Percentiles rank a stretch among this genome's conserved stretches.
phyloP scores from a whole-genome alignment of 805 yeast species.

The Sugiyamaella marilandica region DNA sequence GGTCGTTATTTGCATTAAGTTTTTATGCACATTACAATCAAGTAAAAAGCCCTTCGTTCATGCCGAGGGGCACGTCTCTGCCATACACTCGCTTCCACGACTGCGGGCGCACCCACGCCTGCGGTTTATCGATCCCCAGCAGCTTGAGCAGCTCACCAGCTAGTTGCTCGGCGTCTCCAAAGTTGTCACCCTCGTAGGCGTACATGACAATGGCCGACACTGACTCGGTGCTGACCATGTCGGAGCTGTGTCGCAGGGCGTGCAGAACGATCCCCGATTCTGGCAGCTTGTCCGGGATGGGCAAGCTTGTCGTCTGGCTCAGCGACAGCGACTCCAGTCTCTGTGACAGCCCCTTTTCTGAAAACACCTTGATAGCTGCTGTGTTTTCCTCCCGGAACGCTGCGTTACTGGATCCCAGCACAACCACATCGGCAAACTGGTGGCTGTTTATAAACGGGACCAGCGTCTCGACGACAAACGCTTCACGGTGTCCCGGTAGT shows the following conservation, averaged over 20 bases:
- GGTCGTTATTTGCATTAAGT: neutral
- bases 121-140: constrained; percentile 21
- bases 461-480: constrained; percentile 49
- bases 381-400: constrained; percentile 34
- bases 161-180: constrained; percentile 57
- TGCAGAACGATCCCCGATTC: constrained; percentile 34
- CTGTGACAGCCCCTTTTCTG: constrained; percentile 15
- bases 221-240: neutral
- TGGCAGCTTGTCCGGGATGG: constrained; percentile 23
- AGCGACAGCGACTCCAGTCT: constrained; percentile 10
- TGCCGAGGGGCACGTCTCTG: constrained; percentile 56
- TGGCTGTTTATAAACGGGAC: constrained; percentile 43
- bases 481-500: constrained; percentile 53
- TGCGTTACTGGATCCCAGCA: constrained; percentile 71
- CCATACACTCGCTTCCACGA: constrained; percentile 91
- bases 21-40: constrained; percentile 28
- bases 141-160: constrained; percentile 38
- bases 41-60: constrained; percentile 75
- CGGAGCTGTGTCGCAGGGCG: constrained; percentile 18
- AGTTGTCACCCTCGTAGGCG: constrained; percentile 90
- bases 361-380: constrained; percentile 8
- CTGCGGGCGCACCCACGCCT: constrained; percentile 49
- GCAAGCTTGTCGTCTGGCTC: neutral
- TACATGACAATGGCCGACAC: constrained; percentile 40
- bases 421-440: constrained; percentile 43